Evolutionary conservation across 1,139 yeast genomes (phyloP).

Genomic region (Candida sp.): DNA sequence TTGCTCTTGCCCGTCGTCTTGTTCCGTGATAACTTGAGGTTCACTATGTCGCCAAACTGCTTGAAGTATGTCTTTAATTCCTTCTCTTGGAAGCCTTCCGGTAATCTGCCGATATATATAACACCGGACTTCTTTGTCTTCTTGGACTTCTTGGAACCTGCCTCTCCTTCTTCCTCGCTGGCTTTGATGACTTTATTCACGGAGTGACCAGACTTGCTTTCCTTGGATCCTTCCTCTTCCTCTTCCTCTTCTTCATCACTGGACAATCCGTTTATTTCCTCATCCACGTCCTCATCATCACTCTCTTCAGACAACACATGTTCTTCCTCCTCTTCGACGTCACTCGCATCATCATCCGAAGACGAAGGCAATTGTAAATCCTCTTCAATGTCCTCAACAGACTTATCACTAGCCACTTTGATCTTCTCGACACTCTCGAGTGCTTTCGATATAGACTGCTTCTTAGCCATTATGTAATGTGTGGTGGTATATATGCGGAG

Average conservation of each 20-base stretch:
- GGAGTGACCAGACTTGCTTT: constrained; percentile 23
- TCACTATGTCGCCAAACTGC: constrained; percentile 86
- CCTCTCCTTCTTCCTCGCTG: constrained; percentile 9
- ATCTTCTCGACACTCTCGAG: constrained; percentile 2
- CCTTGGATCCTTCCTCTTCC: constrained; percentile 12
- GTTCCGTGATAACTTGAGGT: constrained; percentile 84
- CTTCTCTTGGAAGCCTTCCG: constrained; percentile 88
- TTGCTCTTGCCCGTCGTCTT: constrained; percentile 91
- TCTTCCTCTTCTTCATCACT: constrained; percentile 27
- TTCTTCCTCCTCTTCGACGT: constrained; percentile 20
- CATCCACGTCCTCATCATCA: constrained; percentile 19
- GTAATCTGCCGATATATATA: constrained; percentile 89
- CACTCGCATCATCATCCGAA: constrained; percentile 29
- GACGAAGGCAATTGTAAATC: constrained; percentile 38
- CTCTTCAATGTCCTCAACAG: constrained; percentile 30
- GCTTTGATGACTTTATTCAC: constrained; percentile 30
- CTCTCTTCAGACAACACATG: constrained; percentile 21
- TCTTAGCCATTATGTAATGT: constrained; percentile 1
- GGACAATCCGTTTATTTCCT: constrained; percentile 27
- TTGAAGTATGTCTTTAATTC: constrained; percentile 82
- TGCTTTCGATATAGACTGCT: constrained; percentile 2
- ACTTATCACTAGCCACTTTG: constrained; percentile 17
- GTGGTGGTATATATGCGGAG: too few relatives aligned
- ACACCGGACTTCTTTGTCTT: constrained; percentile 54
- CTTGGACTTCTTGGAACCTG: constrained; percentile 19